Base-by-base conservation (phyloP, 441 rosid genomes). In the Euphorbia schlechtendalii region DNA sequence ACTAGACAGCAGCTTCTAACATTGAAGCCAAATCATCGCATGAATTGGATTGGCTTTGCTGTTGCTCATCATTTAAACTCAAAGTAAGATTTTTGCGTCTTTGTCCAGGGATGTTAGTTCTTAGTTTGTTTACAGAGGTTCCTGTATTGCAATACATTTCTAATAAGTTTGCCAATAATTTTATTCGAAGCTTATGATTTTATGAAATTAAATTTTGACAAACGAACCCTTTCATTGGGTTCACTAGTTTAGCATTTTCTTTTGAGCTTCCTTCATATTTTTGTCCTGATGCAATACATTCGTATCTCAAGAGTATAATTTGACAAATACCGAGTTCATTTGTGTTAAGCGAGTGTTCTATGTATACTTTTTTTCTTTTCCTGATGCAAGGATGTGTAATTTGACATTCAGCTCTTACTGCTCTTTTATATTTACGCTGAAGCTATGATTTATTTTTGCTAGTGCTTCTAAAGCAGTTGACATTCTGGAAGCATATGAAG, bases 21-120 rank as follows among this genome's bases (percentile, higher is more conserved):
- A 66, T 72, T 95, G 77, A 95, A 95, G 76, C 97, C 99, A 71
- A 95, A 90, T 82, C 99, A 90, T 66, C 97, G 98, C 65, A 88
- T 92, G 98, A 95, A 95, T 73, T 95, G 99, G 99, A 95, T 95
- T 75, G 99, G 99, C 60, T 95, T 95, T 86, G 92, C 97, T 24
- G 99, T 95, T 76, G 83, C 99, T 73, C 96, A 95, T 65, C 99
- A 95, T 84, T 79, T 95, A 73, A 85, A 92, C 74, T 74, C 84
- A 40, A 86, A 95, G 99, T 95, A 86, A 51, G 63, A 80, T 18
- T 73, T 69, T 78, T 36, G 9, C 63, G 45, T 68, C 61, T 69
- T 70, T 75, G 56, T 32, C 27, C 28, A 20, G 3, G 15, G 52
- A 32, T 21, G 9, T 41, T 61, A 67, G 10, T 61, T 21, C 38